Base-by-base conservation (phyloP, 768 basidiomycete species). In the Hemileccinum rubropunctum region DNA sequence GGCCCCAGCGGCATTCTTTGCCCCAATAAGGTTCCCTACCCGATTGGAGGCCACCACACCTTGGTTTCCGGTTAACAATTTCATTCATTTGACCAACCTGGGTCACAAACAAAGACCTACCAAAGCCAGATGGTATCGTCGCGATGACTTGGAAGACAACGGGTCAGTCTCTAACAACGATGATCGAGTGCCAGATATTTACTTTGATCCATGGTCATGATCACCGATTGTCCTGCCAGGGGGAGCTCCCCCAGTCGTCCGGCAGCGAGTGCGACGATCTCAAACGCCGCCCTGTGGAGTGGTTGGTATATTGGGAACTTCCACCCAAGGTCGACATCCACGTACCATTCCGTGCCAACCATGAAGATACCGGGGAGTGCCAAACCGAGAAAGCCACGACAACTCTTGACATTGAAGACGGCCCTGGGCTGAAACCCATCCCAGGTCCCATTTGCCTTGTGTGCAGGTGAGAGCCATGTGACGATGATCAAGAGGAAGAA, bases 181-280 rank as follows among this genome's bases (percentile, higher is more conserved):
- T 6, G 0, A 39, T 33, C 15, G 13, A 23, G 11, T 7, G 27
- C 2, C 2, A 59, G 66, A 26, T 21, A 3, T 34, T 50, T 55
- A 85, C 86, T 83, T 67, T 87, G 86, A 59, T 91, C 88, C 6
- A 83, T 80, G 15, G 85, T 88, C 84, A 88, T 89, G 48, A 88
- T 86, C 40, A 87, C 81, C 0, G 84, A 83, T 57, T 91, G 88
- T 2, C 85, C 87, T 4, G 85, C 86, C 32, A 90, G 74, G 1
- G 85, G 71, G 28, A 86, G 62, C n/a, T 76, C 61, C 7, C 87
- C 88, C 4, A 91, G 72, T 17, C 80, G 75, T 4, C 86, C 88
- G 3, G 88, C 88, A 15, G 85, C 84, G 20, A 91, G 70, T 4
- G 88, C 86, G 11, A 90, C 88, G 34, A 90, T 87, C 61, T 91